phyloP scores from a whole-genome alignment of 1,139 yeast species.

The Dujonia santamariae region DNA sequence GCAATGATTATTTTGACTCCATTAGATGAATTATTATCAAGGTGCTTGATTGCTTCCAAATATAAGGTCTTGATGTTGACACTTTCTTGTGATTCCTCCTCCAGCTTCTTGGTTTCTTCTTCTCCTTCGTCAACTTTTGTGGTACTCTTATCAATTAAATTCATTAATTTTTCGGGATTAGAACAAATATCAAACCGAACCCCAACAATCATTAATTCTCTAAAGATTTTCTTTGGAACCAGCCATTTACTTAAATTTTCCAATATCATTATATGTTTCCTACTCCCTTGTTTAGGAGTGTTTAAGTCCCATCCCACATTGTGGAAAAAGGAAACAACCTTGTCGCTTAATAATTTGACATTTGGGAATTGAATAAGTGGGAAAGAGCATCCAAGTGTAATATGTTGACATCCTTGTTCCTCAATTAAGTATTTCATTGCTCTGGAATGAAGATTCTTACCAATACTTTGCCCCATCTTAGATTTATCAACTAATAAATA shows the following conservation, averaged over 20 bases:
- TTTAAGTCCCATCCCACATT: conserved; percentile 38
- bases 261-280: conserved; percentile 37
- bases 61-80: conserved; percentile 18
- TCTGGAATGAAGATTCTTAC: conserved; percentile 53
- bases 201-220: conserved; percentile 59
- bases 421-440: conserved; percentile 51
- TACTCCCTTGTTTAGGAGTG: not conserved
- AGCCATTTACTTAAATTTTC: conserved; percentile 43
- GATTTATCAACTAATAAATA: conserved; percentile 55
- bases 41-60: conserved; percentile 22
- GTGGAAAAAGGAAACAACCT: conserved; percentile 30
- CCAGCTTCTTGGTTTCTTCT: conserved; percentile 4
- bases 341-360: conserved; percentile 14
- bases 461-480: conserved; percentile 56
- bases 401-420: conserved; percentile 39
- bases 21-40: conserved; percentile 16
- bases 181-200: conserved; percentile 55
- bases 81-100: conserved; percentile 12
- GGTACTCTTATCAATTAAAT: conserved; percentile 26
- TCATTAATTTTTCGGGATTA: conserved; percentile 36
- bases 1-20: conserved; percentile 54
- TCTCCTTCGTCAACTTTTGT: not conserved
- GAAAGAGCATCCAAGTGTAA: conserved; percentile 50
- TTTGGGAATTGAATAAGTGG: conserved; percentile 50
- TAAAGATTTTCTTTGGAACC: conserved; percentile 52